Conservation (phyloP, 441 rosid genomes). For the Gossypium lobatum region DNA sequence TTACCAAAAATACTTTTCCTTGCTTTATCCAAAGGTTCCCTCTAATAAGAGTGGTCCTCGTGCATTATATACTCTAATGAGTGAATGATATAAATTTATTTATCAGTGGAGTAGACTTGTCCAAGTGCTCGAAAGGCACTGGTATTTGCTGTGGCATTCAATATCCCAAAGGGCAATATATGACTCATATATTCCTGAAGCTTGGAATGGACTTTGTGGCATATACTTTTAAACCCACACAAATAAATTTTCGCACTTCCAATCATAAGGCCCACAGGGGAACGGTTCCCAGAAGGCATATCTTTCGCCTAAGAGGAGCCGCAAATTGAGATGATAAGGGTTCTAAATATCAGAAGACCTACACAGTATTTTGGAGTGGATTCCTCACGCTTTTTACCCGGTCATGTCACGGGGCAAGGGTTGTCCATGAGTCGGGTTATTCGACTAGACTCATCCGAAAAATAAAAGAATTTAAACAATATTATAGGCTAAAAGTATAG, state of each 20-base stretch:
- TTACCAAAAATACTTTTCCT: not conserved
- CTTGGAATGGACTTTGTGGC: not conserved
- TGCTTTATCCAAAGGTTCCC: slow-evolving; percentile 20
- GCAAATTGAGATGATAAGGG: slow-evolving; percentile 18
- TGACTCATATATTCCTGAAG: too few species aligned
- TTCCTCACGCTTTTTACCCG: slow-evolving; percentile 12
- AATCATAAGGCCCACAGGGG: not conserved
- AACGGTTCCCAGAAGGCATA: not conserved
- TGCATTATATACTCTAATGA: slow-evolving; percentile 8
- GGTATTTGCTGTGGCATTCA: not conserved
- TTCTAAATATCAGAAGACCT: slow-evolving; percentile 7
- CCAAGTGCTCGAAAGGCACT: slow-evolving; percentile 8
- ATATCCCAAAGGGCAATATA: not conserved
- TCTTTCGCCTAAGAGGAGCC: not conserved
- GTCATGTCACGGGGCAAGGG: not conserved
- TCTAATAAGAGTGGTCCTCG: slow-evolving; percentile 19
- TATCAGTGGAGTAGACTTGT: slow-evolving; percentile 11
- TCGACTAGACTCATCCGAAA: too few species aligned
- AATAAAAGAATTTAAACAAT: too few species aligned
- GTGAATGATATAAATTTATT: not conserved
- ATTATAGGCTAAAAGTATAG: too few species aligned
- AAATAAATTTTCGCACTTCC: not conserved
- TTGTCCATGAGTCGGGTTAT: too few species aligned
- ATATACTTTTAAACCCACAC: not conserved
- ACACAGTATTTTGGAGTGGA: slow-evolving; percentile 5